Evolutionary conservation across 2,329 filamentous ascomycete genomes (phyloP).

Genomic region (Sclerotinia glacialis): DNA sequence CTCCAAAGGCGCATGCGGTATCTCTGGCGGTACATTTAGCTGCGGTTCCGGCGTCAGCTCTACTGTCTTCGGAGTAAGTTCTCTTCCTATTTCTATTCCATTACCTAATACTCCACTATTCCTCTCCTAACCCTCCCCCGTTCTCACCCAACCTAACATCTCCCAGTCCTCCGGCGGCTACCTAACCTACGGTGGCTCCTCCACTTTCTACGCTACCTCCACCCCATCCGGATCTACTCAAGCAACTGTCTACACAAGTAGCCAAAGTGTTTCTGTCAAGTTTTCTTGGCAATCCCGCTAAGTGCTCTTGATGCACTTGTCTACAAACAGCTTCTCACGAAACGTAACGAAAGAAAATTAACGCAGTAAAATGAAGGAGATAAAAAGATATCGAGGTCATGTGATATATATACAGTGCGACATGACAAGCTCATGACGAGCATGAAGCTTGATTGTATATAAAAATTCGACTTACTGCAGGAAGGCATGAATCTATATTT

Average conservation of each 20-base stretch:
- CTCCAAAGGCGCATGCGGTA: conserved; percentile 57
- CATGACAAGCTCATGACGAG: background rate
- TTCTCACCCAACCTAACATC: background rate
- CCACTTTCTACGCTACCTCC: conserved; percentile 39
- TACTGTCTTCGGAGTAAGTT: conserved; percentile 40
- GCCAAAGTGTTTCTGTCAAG: conserved; percentile 34
- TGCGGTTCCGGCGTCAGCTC: conserved; percentile 51
- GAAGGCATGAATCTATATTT: background rate
- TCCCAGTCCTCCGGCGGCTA: conserved; percentile 24
- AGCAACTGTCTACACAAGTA: conserved; percentile 35
- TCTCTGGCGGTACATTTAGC: conserved; percentile 52
- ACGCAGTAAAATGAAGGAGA: background rate
- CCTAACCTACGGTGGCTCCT: conserved; percentile 34
- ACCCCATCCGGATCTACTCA: conserved; percentile 39
- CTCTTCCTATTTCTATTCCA: background rate
- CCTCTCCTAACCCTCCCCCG: background rate
- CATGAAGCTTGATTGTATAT: background rate
- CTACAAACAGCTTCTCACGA: background rate
- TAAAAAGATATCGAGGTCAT: background rate
- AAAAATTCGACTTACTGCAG: background rate
- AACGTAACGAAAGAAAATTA: background rate
- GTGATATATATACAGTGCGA: background rate
- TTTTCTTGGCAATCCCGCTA: conserved; percentile 34
- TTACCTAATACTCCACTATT: background rate
- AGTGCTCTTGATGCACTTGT: conserved; percentile 19